Percentiles rank a stretch among this genome's conserved stretches.
Evolutionary conservation across 1,284 basidiomycete species (phyloP).

Genomic region (Moesziomyces antarcticus): DNA sequence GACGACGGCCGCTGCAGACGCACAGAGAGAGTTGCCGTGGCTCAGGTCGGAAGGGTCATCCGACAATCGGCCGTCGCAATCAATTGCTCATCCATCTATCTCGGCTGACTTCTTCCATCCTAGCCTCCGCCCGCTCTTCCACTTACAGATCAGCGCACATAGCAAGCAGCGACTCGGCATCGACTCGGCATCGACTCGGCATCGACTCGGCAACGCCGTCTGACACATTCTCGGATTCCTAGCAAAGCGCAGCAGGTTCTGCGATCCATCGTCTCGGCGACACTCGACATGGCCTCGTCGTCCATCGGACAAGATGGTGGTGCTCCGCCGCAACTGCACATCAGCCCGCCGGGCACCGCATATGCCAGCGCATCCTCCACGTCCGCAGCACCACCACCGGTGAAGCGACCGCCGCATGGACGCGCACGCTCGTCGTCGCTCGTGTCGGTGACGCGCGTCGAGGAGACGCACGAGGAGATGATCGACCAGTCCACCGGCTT

Average conservation of each 20-base stretch:
- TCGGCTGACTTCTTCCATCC: too few species aligned
- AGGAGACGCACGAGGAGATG: conserved; percentile 69
- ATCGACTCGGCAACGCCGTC: too few species aligned
- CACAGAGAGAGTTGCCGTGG: too few species aligned
- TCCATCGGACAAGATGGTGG: conserved; percentile 6
- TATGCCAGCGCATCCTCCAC: conserved; percentile 22
- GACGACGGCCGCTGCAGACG: too few species aligned
- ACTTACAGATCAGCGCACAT: too few species aligned
- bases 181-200: too few species aligned
- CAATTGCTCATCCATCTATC: neutral
- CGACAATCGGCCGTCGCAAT: too few species aligned
- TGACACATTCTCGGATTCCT: too few species aligned
- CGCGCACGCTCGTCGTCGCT: conserved; percentile 57
- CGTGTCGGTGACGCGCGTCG: conserved; percentile 69
- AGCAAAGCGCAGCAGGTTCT: too few species aligned
- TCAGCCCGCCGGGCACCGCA: conserved; percentile 33
- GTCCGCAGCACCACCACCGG: conserved; percentile 31
- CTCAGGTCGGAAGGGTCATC: too few species aligned
- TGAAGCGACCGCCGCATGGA: conserved; percentile 25
- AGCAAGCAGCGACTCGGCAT: too few species aligned
- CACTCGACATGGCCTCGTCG: neutral
- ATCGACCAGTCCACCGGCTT: conserved; percentile 69
- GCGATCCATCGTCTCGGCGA: neutral
- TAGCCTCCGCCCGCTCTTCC: too few species aligned
- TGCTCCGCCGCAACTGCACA: conserved; percentile 33